Percentiles rank a stretch among this genome's conserved stretches.
phyloP scores from a whole-genome alignment of 2,329 filamentous ascomycete genomes.

The Claviceps quebecensis region DNA sequence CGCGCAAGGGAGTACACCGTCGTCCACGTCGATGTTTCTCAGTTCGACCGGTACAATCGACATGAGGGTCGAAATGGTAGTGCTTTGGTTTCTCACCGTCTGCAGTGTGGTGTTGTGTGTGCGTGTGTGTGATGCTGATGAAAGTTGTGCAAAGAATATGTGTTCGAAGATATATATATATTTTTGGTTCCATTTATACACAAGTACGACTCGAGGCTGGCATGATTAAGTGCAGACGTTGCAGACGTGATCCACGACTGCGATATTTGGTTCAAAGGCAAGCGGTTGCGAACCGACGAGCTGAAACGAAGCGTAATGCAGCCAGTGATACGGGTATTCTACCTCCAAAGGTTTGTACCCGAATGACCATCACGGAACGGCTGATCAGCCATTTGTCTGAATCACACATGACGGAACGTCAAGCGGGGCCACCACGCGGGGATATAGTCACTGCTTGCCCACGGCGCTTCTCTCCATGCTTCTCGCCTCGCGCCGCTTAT shows the following conservation, averaged over 20 bases:
- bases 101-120: background rate
- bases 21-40: slow-evolving; percentile 16
- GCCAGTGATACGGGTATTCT: background rate
- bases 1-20: slow-evolving; percentile 25
- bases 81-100: background rate
- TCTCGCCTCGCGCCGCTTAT: background rate
- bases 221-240: background rate
- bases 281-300: background rate
- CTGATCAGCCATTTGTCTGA: background rate
- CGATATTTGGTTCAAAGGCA: background rate
- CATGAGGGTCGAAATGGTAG: slow-evolving; percentile 7
- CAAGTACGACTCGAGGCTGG: background rate
- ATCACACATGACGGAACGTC: background rate
- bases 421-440: background rate
- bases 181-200: background rate
- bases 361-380: background rate
- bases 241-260: background rate
- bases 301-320: background rate
- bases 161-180: no score
- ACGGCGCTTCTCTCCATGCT: background rate
- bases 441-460: background rate
- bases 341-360: background rate
- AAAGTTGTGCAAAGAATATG: background rate
- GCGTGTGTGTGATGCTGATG: background rate
- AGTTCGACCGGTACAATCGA: slow-evolving; percentile 6